Percentiles rank a stretch among this genome's conserved stretches.
phyloP scores from a whole-genome alignment of 805 yeast species.

The Saturnispora bothae region DNA sequence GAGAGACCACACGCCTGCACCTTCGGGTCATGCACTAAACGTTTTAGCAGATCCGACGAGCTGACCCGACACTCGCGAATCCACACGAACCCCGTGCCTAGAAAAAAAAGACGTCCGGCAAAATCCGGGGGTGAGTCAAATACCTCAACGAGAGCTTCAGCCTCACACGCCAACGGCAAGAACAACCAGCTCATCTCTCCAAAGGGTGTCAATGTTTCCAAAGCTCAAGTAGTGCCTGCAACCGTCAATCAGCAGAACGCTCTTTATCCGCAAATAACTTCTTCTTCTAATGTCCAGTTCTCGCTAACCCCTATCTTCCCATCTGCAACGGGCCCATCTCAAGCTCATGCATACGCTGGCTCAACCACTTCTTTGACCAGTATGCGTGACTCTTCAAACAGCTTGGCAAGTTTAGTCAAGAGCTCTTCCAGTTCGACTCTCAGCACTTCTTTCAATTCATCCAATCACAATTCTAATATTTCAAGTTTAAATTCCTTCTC shows the following conservation, averaged over 20 bases:
- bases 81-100: conserved; percentile 59
- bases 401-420: too few relatives aligned
- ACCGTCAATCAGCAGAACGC: too few relatives aligned
- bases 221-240: too few relatives aligned
- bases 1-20: conserved; percentile 74
- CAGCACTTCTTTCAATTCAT: conserved; percentile 14
- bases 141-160: too few relatives aligned
- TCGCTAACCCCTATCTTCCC: conserved; percentile 3
- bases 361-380: conserved; percentile 11
- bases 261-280: too few relatives aligned
- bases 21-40: conserved; percentile 58
- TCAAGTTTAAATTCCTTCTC: conserved; percentile 3
- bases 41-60: conserved; percentile 63
- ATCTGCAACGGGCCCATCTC: background rate
- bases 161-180: too few relatives aligned
- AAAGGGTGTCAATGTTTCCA: too few relatives aligned
- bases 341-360: background rate
- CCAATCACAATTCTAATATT: background rate
- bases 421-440: conserved; percentile 23
- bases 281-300: background rate
- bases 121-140: too few relatives aligned
- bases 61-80: conserved; percentile 63
- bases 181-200: too few relatives aligned
- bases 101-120: conserved; percentile 35
- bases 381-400: too few relatives aligned